Evolutionary conservation across 2,329 filamentous ascomycete genomes (phyloP).

Genomic region (Harringtonia lauricola): DNA sequence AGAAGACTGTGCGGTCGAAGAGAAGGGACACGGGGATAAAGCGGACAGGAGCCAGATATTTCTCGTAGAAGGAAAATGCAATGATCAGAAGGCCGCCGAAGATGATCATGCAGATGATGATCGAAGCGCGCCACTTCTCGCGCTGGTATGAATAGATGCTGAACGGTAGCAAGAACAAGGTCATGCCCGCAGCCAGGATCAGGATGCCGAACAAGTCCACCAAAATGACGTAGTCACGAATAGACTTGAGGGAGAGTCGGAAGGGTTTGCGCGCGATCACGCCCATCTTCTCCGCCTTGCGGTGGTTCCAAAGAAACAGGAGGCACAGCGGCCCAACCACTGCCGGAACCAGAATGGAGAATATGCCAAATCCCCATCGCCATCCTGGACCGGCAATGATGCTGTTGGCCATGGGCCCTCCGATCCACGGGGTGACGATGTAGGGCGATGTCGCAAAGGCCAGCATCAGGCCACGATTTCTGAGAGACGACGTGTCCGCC

Average conservation of each 20-base stretch:
- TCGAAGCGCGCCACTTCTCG: conserved; percentile 27
- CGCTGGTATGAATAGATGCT: conserved; percentile 36
- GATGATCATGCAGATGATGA: conserved; percentile 28
- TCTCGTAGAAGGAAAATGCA: conserved; percentile 25
- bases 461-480: conserved; percentile 52
- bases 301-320: conserved; percentile 46
- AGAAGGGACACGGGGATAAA: conserved; percentile 32
- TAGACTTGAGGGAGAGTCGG: conserved; percentile 32
- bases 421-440: conserved; percentile 52
- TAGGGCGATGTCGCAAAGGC: conserved; percentile 54
- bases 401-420: conserved; percentile 40
- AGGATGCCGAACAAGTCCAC: conserved; percentile 55
- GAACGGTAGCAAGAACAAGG: conserved; percentile 57
- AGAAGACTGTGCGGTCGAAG: conserved; percentile 31
- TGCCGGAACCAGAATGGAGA: conserved; percentile 50
- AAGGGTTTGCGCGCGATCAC: conserved; percentile 29
- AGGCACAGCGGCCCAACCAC: conserved; percentile 45
- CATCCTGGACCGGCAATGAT: conserved; percentile 42
- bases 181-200: conserved; percentile 46
- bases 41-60: conserved; percentile 22
- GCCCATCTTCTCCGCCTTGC: conserved; percentile 44
- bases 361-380: conserved; percentile 58
- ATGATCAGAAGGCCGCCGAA: conserved; percentile 24
- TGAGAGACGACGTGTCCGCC: conserved; percentile 53
- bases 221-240: conserved; percentile 44